Evolutionary conservation across 805 yeast genomes (phyloP), one percentile per base, ranked within the genome.

Genomic region (Sungouiella thailandica): DNA sequence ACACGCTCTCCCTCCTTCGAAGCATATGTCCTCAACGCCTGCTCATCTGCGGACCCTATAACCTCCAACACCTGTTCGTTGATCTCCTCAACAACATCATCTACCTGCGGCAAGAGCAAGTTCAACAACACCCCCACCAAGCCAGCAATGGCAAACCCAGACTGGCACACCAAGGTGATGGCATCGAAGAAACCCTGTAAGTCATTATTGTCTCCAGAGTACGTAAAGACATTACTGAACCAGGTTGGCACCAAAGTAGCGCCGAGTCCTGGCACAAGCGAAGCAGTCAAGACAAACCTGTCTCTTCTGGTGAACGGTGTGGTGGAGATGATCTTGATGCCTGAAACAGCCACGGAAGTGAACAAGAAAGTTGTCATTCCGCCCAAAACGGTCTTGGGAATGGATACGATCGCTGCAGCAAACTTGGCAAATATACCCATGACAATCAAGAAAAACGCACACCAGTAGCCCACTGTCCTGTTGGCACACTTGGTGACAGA

Each of bases 401-500:
- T 85, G 23, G 94, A 72, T 18, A 82, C 86, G 38, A 88, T 69
- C n/a, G 95, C 58, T 1, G 55, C 58, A 5, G 58, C 52, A 39
- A 53, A 53, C 40, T 53, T 53, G 29, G 94, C 72, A 54, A 88
- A 83, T 25, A 88, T 61, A 25, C 97, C 97, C 95, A 88, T 86
- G 40, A 88, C 57, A 36, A 88, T 52, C 44, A 88, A 64, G 68
- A 83, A 85, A 66, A 85, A 75, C 43, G 85, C 81, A 62, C 84
- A 76, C 76, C 85, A 82, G 58, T 77, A 79, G 25, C 93, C 97
- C 16, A 76, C 86, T 31, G 72, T 68, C 63, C 94, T 74, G 50
- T 85, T 80, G 30, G 96, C 96, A 63, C 96, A 87, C 57, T 85
- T 86, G 31, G 96, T 89, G 57, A 89, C 72, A 26, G 95, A 80